phyloP scores from a whole-genome alignment of 257 asterid species.

The Solanum arcanum region DNA sequence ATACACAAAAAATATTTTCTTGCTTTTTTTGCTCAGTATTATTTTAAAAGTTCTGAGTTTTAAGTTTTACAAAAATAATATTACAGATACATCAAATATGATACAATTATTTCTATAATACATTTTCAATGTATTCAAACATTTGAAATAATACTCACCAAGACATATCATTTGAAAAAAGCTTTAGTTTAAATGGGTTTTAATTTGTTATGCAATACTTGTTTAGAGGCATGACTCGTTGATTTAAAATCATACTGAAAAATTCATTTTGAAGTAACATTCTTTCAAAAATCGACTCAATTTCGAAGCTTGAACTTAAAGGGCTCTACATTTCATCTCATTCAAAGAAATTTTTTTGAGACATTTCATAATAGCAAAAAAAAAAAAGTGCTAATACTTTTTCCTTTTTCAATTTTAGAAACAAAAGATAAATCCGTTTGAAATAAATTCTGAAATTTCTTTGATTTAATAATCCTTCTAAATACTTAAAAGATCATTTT shows the following conservation, averaged over 20 bases:
- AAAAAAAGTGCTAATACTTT: not conserved
- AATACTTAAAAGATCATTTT: not conserved
- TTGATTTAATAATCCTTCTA: not conserved
- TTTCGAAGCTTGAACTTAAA: not conserved
- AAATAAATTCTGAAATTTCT: not conserved
- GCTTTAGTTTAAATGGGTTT: not conserved
- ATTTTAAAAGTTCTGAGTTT: too few relatives aligned
- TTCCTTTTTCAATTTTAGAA: not conserved
- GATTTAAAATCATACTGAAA: not conserved
- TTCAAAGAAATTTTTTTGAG: not conserved
- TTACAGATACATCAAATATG: not conserved
- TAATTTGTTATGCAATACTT: not conserved
- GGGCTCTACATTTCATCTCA: not conserved
- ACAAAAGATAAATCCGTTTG: not conserved
- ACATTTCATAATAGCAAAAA: not conserved
- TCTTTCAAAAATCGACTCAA: not conserved
- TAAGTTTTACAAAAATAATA: not conserved
- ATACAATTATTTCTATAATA: not conserved
- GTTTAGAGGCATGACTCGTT: not conserved
- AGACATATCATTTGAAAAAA: not conserved
- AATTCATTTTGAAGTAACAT: not conserved
- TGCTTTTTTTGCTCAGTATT: too few relatives aligned
- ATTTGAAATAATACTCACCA: not conserved
- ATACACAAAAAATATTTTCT: not conserved
- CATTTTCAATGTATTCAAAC: not conserved